These are phyloP conservation scores for Paspalum vaginatum DNA, from an alignment of 176 grass and related monocot genomes.

Conservation along the genomic window DNA sequence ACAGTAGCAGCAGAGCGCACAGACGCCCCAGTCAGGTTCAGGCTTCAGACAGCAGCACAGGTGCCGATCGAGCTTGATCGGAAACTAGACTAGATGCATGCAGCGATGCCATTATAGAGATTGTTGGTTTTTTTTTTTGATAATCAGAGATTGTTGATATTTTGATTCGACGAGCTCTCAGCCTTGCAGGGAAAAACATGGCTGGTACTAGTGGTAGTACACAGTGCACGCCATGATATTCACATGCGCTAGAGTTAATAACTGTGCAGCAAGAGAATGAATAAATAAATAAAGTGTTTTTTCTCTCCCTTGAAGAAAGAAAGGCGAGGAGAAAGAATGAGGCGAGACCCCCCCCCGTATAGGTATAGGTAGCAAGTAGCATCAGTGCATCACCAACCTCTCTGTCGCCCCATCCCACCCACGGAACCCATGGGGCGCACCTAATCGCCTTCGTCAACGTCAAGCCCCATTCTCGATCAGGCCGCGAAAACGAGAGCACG, in stretches of 20 bases:
- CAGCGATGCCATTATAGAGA: too few relatives aligned
- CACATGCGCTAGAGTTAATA: background rate
- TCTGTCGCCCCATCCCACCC: too few relatives aligned
- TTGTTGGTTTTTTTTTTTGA: too few relatives aligned
- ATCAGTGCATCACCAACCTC: background rate
- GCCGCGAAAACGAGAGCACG: slow-evolving; percentile 4
- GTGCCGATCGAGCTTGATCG: background rate
- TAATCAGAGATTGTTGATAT: too few relatives aligned
- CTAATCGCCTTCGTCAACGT: slow-evolving; percentile 38
- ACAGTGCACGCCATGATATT: too few relatives aligned
- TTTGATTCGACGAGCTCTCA: background rate
- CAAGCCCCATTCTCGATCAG: slow-evolving; percentile 11
- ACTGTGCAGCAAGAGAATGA: background rate
- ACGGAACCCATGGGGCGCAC: slow-evolving; percentile 47
- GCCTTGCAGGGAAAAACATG: too few relatives aligned
- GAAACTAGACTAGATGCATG: too few relatives aligned
- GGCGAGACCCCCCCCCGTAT: too few relatives aligned
- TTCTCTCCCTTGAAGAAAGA: background rate
- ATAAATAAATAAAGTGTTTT: background rate
- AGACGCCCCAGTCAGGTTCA: background rate
- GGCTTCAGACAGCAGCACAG: background rate
- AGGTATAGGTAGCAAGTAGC: too few relatives aligned
- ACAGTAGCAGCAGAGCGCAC: background rate
- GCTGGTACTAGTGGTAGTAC: too few relatives aligned
- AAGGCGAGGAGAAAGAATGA: background rate